Conservation (phyloP, 2,329 filamentous ascomycete genomes). For the Alternaria dauci region DNA sequence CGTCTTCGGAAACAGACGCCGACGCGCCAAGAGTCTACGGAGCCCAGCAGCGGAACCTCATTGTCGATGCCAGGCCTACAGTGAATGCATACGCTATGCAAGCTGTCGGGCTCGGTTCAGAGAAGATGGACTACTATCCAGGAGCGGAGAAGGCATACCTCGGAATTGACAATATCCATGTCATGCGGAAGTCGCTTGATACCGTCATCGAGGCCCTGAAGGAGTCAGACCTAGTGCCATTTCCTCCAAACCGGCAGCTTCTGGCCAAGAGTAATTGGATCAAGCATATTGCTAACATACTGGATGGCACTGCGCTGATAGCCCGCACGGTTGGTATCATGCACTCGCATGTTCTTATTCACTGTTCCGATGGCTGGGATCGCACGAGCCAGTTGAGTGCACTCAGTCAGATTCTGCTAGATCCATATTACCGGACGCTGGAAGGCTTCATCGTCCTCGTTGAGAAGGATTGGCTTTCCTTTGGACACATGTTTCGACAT, state of each 20-base stretch:
- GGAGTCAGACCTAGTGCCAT: slow-evolving; percentile 84
- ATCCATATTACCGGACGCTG: slow-evolving; percentile 93
- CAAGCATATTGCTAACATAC: slow-evolving; percentile 82
- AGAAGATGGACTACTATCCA: slow-evolving; percentile 97
- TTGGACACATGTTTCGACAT: slow-evolving; percentile 96
- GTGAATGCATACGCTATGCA: slow-evolving; percentile 97
- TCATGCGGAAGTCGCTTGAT: slow-evolving; percentile 91
- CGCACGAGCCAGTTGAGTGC: slow-evolving; percentile 94
- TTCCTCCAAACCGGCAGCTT: slow-evolving; percentile 82
- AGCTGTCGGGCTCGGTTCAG: slow-evolving; percentile 88
- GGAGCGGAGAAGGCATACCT: slow-evolving; percentile 91
- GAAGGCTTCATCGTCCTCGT: slow-evolving; percentile 94
- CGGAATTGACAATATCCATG: slow-evolving; percentile 97
- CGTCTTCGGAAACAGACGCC: slow-evolving; percentile 48
- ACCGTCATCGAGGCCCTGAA: slow-evolving; percentile 90
- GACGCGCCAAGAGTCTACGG: slow-evolving; percentile 71
- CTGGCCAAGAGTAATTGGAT: slow-evolving; percentile 89
- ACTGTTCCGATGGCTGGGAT: slow-evolving; percentile 99
- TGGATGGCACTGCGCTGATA: slow-evolving; percentile 86
- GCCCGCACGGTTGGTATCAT: slow-evolving; percentile 87
- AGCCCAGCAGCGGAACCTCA: slow-evolving; percentile 90
- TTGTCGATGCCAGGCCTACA: slow-evolving; percentile 92
- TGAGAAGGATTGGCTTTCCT: slow-evolving; percentile 98
- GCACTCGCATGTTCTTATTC: slow-evolving; percentile 93
- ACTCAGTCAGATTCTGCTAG: slow-evolving; percentile 88